Base-by-base conservation (phyloP, 2,329 filamentous ascomycete species). In the Lachnellula subtilissima region DNA sequence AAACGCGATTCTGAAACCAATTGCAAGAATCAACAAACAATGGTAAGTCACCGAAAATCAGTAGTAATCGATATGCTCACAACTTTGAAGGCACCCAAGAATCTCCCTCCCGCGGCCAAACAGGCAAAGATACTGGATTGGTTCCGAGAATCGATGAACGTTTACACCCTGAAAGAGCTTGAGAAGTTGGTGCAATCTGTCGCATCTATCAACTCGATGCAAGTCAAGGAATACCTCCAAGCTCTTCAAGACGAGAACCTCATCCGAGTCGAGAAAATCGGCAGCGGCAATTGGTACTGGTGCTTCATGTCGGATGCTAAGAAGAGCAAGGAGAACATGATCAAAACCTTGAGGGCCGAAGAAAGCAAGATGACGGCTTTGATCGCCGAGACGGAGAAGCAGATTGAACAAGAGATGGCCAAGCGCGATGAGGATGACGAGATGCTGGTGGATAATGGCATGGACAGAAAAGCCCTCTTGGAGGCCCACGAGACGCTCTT, bases 251-350 rank as follows among this genome's bases (percentile, higher is more conserved):
- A 87, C 64, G 85, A 88, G 55, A 76, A 75, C 64, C 77, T 79
- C 63, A 79, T 88, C 58, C 78, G 78, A 17, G 80, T 86, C 28
- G 85, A 88, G 72, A 88, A 87, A 70, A 88, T 88, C 64, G 85
- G 85, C 45, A 85, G 78, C 60, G 84, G 83, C 28, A 88, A 88
- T 68, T 88, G 85, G 85, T 88, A 87, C 72, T 88, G 85, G 85
- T 80, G 77, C 60, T 88, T 87, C 67, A 75, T 72, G 17, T 82
- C 77, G 28, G 82, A 86, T 52, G 81, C 67, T 9, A 71, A 68
- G 63, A 69, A 81, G 65, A 78, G 75, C 66, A 78, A 76, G 48
- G 68, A 73, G 52, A 70, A 69, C 17, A 63, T 70, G 35, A 66
- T 71, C 59, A 69, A 66, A 48, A 72, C 65, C 28, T 56, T 76